phyloP scores from a whole-genome alignment of 2,329 filamentous ascomycete species.

The Tolypocladium capitatum region DNA sequence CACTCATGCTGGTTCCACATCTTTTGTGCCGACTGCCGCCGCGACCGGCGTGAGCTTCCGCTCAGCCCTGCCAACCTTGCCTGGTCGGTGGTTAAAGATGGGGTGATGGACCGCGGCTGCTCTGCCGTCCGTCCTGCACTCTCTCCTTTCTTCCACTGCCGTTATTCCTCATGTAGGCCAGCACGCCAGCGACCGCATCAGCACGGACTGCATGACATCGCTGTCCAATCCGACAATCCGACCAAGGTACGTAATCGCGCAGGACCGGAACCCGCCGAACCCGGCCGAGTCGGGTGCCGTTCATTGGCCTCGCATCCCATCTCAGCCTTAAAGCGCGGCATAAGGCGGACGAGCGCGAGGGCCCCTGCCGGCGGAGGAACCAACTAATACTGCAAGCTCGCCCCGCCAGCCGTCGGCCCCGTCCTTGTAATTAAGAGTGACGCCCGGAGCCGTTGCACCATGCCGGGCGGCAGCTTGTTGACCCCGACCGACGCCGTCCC shows the following conservation, averaged over 20 bases:
- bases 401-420: no score
- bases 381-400: not conserved
- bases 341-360: not conserved
- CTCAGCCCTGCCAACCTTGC: not conserved
- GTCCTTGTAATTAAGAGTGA: not conserved
- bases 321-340: not conserved
- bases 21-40: not conserved
- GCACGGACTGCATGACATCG: not conserved
- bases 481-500: conserved; percentile 4
- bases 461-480: conserved; percentile 3
- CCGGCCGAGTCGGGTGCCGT: not conserved
- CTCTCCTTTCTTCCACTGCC: not conserved
- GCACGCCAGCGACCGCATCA: not conserved
- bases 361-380: not conserved
- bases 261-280: not conserved
- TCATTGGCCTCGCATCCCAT: not conserved
- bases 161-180: not conserved
- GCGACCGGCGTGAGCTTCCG: not conserved
- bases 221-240: not conserved
- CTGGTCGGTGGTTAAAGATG: no score
- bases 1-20: not conserved
- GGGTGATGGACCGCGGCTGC: not conserved
- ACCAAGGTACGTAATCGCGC: not conserved
- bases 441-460: not conserved
- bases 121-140: not conserved